phyloP scores from a whole-genome alignment of 106 monocot species.

The Allium fistulosum region DNA sequence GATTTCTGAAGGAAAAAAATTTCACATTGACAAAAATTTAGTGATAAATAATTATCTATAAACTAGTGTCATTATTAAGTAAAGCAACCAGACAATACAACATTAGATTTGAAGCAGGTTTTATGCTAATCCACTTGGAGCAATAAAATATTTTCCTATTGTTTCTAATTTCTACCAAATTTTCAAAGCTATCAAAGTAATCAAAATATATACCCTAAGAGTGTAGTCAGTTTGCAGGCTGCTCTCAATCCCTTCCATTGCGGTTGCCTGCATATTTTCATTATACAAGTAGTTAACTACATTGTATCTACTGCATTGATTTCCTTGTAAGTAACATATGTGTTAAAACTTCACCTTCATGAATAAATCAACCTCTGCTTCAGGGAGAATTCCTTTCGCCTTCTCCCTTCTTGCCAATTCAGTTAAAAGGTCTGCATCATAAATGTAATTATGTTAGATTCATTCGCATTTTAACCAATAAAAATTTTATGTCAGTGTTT shows the following conservation, averaged over 20 bases:
- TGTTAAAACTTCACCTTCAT: conserved; percentile 59
- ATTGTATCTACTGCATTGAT: neutral
- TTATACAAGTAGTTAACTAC: neutral
- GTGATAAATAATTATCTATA: neutral
- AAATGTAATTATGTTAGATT: neutral
- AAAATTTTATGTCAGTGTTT: neutral
- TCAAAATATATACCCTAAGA: conserved; percentile 22
- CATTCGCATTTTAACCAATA: neutral
- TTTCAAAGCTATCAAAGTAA: neutral
- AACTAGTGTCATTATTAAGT: neutral
- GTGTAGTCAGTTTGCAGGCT: conserved; percentile 68
- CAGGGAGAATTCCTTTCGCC: conserved; percentile 60
- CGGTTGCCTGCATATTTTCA: conserved; percentile 34
- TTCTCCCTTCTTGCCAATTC: conserved; percentile 81
- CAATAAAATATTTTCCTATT: neutral
- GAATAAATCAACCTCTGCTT: conserved; percentile 81
- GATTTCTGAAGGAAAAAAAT: too few relatives aligned
- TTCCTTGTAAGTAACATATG: neutral
- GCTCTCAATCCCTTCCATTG: conserved; percentile 62
- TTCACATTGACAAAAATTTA: too few relatives aligned
- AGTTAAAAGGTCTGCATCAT: conserved; percentile 38
- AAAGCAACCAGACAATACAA: too few relatives aligned
- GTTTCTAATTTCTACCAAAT: neutral
- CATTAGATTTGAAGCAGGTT: too few relatives aligned
- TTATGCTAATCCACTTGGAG: too few relatives aligned